Base-by-base conservation (phyloP, 2,329 filamentous ascomycete species). In the Fusarium sp. region DNA sequence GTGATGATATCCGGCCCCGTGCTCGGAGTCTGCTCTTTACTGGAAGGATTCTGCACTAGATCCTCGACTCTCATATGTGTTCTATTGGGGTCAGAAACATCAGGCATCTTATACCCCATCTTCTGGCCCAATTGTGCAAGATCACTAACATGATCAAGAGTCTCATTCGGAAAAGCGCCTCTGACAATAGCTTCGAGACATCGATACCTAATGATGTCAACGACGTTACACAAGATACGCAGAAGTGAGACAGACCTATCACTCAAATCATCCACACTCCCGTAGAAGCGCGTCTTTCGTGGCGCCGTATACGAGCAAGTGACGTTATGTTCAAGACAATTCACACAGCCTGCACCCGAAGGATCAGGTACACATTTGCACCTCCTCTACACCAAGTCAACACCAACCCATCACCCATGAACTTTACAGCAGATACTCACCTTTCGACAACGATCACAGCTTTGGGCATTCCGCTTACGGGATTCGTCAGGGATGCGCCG, bases 171-270 rank as follows among this genome's bases (percentile, higher is more conserved):
- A 54, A 83, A 81, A 12, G 79, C 77, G 2, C 77, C 80, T 48
- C 75, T 80, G 61, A 83, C 81, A 28, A 83, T 80, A 15, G 81
- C 81, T 55, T 83, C 81, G 14, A 83, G 75, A 63, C 82, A 82
- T 38, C 77, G 80, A 48, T 81, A 81, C 28, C 80, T 81, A n/a
- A 26, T 57, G 11, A 6, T 24, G 22, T 56, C 26, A 64, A 24
- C 11, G 6, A 24, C n/a, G 11, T 58, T 58, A 28, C 41, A 28
- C 35, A 24, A 30, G 3, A 44, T 45, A 35, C 0, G 4, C 20
- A 32, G 2, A 17, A 18, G 14, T 30, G 8, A 39, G 35, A 68
- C 78, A 51, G 55, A 82, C 81, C 80, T 71, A 59, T 82, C 81
- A 54, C 81, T 82, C 26, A 83, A 67, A 61, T 82, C 80, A 44